Percentiles rank a stretch among this genome's conserved stretches.
Evolutionary conservation across 805 yeast genomes (phyloP).

Genomic region (Ogataea wickerhamii): DNA sequence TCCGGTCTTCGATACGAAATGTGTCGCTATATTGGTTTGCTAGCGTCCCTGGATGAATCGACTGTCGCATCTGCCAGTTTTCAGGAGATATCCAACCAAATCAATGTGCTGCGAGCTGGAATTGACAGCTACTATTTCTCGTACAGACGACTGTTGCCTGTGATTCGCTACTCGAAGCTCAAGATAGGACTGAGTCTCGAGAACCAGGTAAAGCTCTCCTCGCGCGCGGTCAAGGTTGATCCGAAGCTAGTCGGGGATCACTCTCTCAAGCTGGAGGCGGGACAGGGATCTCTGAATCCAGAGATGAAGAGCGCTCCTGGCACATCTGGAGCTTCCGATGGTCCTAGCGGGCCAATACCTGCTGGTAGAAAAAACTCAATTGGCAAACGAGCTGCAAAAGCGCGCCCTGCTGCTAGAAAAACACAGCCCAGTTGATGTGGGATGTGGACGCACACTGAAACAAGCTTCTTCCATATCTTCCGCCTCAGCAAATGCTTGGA

Average conservation of each 20-base stretch:
- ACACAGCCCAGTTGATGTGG: neutral
- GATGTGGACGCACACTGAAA: too few relatives aligned
- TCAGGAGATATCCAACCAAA: conserved; percentile 35
- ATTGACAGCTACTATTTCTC: conserved; percentile 42
- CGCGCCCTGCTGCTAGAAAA: neutral
- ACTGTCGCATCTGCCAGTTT: conserved; percentile 41
- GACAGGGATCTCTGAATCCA: conserved; percentile 3
- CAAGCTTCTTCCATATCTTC: too few relatives aligned
- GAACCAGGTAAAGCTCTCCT: conserved; percentile 32
- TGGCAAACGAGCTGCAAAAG: neutral
- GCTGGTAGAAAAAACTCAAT: conserved; percentile 3
- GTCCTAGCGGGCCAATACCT: neutral
- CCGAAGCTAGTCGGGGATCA: conserved; percentile 13
- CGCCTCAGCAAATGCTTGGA: too few relatives aligned
- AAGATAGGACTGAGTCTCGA: conserved; percentile 50
- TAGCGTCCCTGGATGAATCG: conserved; percentile 42
- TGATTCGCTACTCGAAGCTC: conserved; percentile 48
- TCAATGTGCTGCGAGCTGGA: conserved; percentile 33
- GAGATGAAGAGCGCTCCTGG: neutral
- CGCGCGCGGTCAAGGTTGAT: conserved; percentile 26
- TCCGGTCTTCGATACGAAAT: conserved; percentile 37
- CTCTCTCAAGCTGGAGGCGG: conserved; percentile 7
- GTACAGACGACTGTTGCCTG: conserved; percentile 46
- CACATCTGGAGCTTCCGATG: neutral
- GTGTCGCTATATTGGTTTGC: conserved; percentile 33